phyloP scores from a whole-genome alignment of 441 rosid species.

The Eruca vesicaria region DNA sequence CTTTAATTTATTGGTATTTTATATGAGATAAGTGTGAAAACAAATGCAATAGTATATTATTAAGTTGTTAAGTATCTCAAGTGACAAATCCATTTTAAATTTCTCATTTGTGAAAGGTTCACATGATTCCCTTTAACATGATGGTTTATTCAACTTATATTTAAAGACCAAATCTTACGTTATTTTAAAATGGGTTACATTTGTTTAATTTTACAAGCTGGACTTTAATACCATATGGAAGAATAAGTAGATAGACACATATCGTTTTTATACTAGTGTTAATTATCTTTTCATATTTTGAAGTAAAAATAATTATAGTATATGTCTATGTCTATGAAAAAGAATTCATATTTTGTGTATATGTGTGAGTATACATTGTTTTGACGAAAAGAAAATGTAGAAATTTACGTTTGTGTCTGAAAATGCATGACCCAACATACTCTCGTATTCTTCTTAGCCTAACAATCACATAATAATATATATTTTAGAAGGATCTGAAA shows the following conservation, averaged over 20 bases:
- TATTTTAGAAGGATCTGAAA: not conserved
- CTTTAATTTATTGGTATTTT: not conserved
- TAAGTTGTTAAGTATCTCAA: not conserved
- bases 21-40: not conserved
- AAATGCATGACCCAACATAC: not conserved
- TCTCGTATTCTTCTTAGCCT: not conserved
- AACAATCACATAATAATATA: too few species aligned
- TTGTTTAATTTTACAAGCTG: not conserved
- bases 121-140: not conserved
- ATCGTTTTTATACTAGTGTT: not conserved
- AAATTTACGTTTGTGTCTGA: not conserved
- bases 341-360: not conserved
- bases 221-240: not conserved
- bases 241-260: not conserved
- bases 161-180: not conserved
- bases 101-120: not conserved
- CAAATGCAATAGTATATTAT: not conserved
- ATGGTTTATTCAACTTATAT: not conserved
- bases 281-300: not conserved
- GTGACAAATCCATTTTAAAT: not conserved
- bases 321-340: not conserved
- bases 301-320: not conserved
- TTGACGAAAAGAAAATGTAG: not conserved
- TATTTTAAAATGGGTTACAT: not conserved
- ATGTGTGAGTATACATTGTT: not conserved